Evolutionary conservation across 805 yeast species (phyloP).

Genomic region (Candida odintsovae): DNA sequence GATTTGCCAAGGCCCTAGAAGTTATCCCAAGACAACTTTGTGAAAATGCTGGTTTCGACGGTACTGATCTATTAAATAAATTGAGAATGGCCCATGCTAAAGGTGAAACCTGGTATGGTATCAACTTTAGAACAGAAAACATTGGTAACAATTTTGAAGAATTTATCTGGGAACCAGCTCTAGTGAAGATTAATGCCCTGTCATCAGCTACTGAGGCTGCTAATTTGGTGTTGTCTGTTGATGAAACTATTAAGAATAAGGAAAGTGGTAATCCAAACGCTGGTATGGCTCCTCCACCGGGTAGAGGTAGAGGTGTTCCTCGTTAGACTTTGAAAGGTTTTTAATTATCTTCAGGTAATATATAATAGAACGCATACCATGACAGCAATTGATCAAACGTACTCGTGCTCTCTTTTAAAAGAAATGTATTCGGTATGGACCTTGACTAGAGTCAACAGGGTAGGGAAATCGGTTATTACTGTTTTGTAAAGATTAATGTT

Average conservation of each 20-base stretch:
- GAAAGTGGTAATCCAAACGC: conserved; percentile 52
- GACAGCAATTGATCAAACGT: neutral
- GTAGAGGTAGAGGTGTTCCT: conserved; percentile 73
- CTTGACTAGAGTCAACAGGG: no score
- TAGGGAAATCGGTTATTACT: no score
- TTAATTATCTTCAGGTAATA: neutral
- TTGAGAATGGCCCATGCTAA: conserved; percentile 91
- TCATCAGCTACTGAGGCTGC: conserved; percentile 97
- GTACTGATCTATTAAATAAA: conserved; percentile 87
- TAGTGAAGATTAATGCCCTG: conserved; percentile 90
- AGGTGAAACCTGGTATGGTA: conserved; percentile 89
- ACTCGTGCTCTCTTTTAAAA: neutral
- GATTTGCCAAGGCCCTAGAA: conserved; percentile 92
- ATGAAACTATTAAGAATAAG: conserved; percentile 81
- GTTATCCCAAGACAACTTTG: conserved; percentile 95
- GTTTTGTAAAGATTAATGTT: no score
- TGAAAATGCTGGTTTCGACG: conserved; percentile 98
- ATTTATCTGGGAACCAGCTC: conserved; percentile 97
- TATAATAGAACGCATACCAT: no score
- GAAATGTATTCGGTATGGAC: no score
- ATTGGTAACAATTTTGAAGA: conserved; percentile 79
- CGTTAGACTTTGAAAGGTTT: conserved; percentile 13
- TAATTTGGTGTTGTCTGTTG: conserved; percentile 85
- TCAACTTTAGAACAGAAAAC: conserved; percentile 80
- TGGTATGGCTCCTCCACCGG: conserved; percentile 43